Base-by-base conservation (phyloP, 179 eudicot species). In the Beta macrorhiza region DNA sequence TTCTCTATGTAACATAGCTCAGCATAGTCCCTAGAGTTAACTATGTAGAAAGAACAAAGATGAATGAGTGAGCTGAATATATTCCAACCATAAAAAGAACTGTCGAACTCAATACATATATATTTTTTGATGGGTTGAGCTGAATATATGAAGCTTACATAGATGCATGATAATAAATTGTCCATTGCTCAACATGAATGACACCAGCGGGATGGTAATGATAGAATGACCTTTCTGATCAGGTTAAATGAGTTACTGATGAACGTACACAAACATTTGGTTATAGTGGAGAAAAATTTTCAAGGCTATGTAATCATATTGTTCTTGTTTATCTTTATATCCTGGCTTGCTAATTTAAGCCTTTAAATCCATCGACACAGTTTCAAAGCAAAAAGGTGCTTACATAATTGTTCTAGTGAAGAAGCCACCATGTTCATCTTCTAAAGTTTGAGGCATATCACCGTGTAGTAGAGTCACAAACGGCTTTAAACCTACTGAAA, bases 1-100 rank as follows among this genome's bases (percentile, higher is more conserved):
- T 73, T 84, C 85, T 74, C 80, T 84, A 74, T 81, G 32, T 29
- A 90, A 80, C 90, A 89, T 61, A 90, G 68, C 49, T 89, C 87
- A 47, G 87, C 88, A 76, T 81, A 90, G 79, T 88, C 88, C 44
- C 9, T 47, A 68, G 81, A 90, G 83, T 90, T 90, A 22, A 76
- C 77, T 76, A 91, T 90, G 88, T 56, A 57, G 32, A 29, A 29
- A 29, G 32, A 29, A 29, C 32, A 29, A 64, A 56, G 29, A 64
- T 20, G 42, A 5, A 22, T 10, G 37, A 64, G n/a, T 58, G 62
- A 16, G 11, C n/a, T 58, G 62, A 58, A 15, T 58, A 14, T 14
- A 14, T 29, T 29, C 32, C 32, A 29, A 29, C 32, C 32, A 29
- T 0, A 29, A 29, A 29, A 29, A 29, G 32, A 29, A 29, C 32